These are phyloP conservation scores for Hypoxylon sp. DNA, from an alignment of 2,329 filamentous ascomycete genomes.

Conservation along the genomic window DNA sequence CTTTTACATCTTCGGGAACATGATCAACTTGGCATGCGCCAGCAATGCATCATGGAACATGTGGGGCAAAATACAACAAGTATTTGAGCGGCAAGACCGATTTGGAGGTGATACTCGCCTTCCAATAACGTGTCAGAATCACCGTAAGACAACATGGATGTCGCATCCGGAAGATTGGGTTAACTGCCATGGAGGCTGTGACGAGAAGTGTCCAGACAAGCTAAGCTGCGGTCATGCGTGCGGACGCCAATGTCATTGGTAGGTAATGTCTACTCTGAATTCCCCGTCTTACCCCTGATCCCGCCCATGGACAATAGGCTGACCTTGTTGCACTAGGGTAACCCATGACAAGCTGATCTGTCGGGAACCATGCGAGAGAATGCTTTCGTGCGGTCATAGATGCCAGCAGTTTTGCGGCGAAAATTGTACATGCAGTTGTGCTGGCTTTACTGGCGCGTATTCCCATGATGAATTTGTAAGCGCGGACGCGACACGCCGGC, in stretches of 20 bases:
- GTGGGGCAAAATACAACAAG: constrained; percentile 57
- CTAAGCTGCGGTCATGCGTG: constrained; percentile 53
- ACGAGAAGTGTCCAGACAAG: constrained; percentile 43
- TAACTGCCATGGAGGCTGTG: constrained; percentile 51
- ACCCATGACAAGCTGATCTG: constrained; percentile 50
- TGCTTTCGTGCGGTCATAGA: constrained; percentile 49
- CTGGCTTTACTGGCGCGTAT: constrained; percentile 49
- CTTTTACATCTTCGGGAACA: constrained; percentile 89
- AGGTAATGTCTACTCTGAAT: constrained; percentile 44
- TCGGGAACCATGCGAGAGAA: constrained; percentile 48
- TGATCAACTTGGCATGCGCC: constrained; percentile 65
- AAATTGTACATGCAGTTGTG: constrained; percentile 48
- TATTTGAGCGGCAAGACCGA: constrained; percentile 59
- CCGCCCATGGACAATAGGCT: not conserved
- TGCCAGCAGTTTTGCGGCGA: constrained; percentile 52
- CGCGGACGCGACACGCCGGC: not conserved
- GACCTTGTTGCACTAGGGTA: constrained; percentile 42
- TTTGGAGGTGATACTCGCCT: constrained; percentile 59
- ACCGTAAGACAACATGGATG: constrained; percentile 67
- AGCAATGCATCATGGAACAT: constrained; percentile 59
- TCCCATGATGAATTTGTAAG: constrained; percentile 45
- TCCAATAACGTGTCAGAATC: constrained; percentile 74
- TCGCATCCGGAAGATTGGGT: constrained; percentile 68
- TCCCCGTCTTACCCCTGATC: not conserved
- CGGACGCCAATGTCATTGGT: constrained; percentile 53